A percentile compares a stretch with the other conserved stretches of the same genome.
These are phyloP conservation scores for Monosporascus sp. DNA, from an alignment of 2,329 filamentous ascomycete genomes.

Conservation along the genomic window DNA sequence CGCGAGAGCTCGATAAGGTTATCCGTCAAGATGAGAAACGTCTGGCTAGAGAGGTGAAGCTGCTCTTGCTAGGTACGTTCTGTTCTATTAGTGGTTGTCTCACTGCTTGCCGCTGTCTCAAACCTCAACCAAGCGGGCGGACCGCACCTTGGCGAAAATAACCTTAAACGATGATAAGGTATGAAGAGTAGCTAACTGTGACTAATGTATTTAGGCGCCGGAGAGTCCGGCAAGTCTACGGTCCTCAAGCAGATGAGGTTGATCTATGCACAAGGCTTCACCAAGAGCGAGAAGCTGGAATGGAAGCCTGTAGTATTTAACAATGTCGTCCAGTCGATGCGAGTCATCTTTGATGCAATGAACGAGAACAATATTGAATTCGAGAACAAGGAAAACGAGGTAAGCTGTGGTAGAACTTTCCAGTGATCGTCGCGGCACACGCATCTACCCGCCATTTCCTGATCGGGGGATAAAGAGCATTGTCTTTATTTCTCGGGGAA, in stretches of 20 bases:
- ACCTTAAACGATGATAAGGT: neutral
- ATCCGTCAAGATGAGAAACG: slow-evolving; percentile 85
- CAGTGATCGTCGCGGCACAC: slow-evolving; percentile 3
- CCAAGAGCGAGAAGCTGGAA: slow-evolving; percentile 81
- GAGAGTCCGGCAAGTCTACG: slow-evolving; percentile 93
- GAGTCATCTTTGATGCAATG: slow-evolving; percentile 88
- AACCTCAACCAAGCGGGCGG: slow-evolving; percentile 7
- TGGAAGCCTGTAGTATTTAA: slow-evolving; percentile 94
- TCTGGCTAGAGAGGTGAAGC: slow-evolving; percentile 83
- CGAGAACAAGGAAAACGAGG: slow-evolving; percentile 72
- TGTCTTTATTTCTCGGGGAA: no score
- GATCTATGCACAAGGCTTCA: slow-evolving; percentile 91
- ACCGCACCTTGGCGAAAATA: no score
- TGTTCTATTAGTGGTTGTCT: slow-evolving; percentile 12
- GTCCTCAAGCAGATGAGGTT: slow-evolving; percentile 99
- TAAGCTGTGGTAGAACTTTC: slow-evolving; percentile 34
- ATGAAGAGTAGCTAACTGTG: slow-evolving; percentile 5
- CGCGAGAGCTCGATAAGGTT: slow-evolving; percentile 77
- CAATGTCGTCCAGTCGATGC: slow-evolving; percentile 89
- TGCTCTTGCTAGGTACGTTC: slow-evolving; percentile 77
- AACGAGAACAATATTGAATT: slow-evolving; percentile 75
- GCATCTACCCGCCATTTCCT: neutral
- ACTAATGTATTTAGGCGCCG: slow-evolving; percentile 61
- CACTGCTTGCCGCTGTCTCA: slow-evolving; percentile 15
- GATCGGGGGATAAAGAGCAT: no score